Percentiles rank a stretch among this genome's conserved stretches.
Evolutionary conservation across 371 early-diverging fungal genomes (phyloP).

Genomic region (Funneliformis caledonium): DNA sequence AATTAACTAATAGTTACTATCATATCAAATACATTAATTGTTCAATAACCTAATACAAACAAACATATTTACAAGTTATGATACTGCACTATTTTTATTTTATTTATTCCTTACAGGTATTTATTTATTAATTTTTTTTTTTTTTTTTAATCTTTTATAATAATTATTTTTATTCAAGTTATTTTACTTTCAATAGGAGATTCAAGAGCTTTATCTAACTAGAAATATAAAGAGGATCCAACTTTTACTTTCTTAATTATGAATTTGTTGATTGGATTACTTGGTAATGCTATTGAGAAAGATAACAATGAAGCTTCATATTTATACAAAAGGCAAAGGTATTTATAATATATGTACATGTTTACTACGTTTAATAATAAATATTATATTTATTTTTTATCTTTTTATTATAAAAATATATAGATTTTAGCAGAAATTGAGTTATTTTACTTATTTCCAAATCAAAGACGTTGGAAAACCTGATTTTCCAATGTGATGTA

Average conservation of each 20-base stretch:
- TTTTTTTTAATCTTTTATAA: background rate
- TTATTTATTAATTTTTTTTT: background rate
- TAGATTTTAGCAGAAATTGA: slow-evolving; percentile 21
- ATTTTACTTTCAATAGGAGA: too few species aligned
- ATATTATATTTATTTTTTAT: too few species aligned
- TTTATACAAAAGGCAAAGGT: background rate
- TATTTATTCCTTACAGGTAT: slow-evolving; percentile 11
- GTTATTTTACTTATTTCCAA: slow-evolving; percentile 19
- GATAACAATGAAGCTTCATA: background rate
- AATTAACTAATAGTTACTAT: background rate
- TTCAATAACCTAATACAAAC: background rate
- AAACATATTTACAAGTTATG: background rate
- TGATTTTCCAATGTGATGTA: slow-evolving; percentile 15
- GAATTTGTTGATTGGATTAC: slow-evolving; percentile 19
- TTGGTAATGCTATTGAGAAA: background rate
- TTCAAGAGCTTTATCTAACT: background rate
- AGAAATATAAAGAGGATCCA: background rate
- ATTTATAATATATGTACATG: background rate
- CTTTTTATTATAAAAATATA: too few species aligned
- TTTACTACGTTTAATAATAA: too few species aligned
- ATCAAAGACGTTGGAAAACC: slow-evolving; percentile 19
- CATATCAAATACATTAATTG: too few species aligned
- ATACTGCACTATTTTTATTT: background rate
- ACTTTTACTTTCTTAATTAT: background rate
- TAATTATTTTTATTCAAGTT: too few species aligned